phyloP scores from a whole-genome alignment of 208 protist species.

The Herpetomonas samuelpessoai region DNA sequence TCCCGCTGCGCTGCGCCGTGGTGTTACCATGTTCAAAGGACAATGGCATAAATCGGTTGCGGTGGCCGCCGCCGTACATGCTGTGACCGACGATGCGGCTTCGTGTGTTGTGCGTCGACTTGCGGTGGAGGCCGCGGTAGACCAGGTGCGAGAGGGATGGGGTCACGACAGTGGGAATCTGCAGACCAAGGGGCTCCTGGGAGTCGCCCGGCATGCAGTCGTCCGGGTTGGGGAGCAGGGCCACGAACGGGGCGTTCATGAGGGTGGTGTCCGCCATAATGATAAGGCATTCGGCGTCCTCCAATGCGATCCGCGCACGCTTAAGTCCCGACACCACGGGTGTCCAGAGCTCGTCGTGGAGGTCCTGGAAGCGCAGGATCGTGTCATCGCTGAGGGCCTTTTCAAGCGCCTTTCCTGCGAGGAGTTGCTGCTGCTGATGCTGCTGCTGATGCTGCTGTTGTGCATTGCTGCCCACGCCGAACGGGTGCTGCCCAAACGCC shows the following conservation, averaged over 20 bases:
- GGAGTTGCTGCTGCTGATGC: neutral
- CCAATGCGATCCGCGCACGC: constrained; percentile 23
- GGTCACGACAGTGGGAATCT: constrained; percentile 44
- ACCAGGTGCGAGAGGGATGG: constrained; percentile 70
- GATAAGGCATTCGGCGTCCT: constrained; percentile 59
- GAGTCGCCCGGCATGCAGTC: constrained; percentile 26
- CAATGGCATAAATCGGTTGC: too few species aligned
- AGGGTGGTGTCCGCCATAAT: constrained; percentile 78
- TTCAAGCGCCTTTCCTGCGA: neutral
- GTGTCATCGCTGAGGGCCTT: constrained; percentile 33
- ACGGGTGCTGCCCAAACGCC: too few species aligned
- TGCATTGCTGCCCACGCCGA: too few species aligned
- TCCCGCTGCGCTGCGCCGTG: too few species aligned
- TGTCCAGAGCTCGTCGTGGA: constrained; percentile 82
- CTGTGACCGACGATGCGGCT: too few species aligned
- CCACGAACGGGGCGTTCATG: constrained; percentile 71
- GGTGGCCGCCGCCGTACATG: too few species aligned
- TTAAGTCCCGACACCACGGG: constrained; percentile 48
- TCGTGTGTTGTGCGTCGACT: too few species aligned
- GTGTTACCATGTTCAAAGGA: too few species aligned
- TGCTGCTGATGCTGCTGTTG: neutral
- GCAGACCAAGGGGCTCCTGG: constrained; percentile 2
- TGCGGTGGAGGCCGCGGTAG: constrained; percentile 33
- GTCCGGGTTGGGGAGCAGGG: constrained; percentile 46
- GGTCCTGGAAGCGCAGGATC: constrained; percentile 33